These are phyloP conservation scores for Diplodia corticola DNA, from an alignment of 2,329 filamentous ascomycete genomes.

Conservation along the genomic window DNA sequence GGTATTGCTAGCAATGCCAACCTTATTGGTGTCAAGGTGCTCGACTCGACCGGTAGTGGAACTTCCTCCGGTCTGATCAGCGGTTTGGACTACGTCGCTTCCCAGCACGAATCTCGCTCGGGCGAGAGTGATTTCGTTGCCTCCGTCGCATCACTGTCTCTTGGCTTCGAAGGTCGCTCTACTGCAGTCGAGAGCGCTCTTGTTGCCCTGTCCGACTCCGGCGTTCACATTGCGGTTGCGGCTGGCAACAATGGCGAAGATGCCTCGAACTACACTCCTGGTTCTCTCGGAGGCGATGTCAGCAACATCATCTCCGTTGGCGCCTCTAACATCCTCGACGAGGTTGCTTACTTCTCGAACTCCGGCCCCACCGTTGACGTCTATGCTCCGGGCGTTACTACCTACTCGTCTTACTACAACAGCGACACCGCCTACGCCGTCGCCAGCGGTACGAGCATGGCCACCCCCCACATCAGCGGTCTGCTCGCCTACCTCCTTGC, in stretches of 20 bases:
- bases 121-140: constrained; percentile 34
- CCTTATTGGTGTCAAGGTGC: constrained; percentile 40
- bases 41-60: constrained; percentile 38
- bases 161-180: constrained; percentile 35
- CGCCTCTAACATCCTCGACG: constrained; percentile 36
- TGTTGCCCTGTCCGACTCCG: constrained; percentile 2
- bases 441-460: constrained; percentile 62
- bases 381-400: constrained; percentile 39
- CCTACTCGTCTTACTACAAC: constrained; percentile 47
- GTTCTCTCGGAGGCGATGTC: constrained; percentile 30
- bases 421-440: constrained; percentile 41
- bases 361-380: constrained; percentile 39
- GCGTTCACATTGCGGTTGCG: constrained; percentile 30
- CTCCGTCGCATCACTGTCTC: constrained; percentile 42
- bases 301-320: constrained; percentile 42
- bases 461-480: constrained; percentile 65
- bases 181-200: constrained; percentile 21
- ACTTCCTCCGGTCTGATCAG: constrained; percentile 33
- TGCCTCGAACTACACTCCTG: constrained; percentile 35
- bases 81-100: constrained; percentile 41
- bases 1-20: constrained; percentile 40
- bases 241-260: constrained; percentile 37
- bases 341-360: constrained; percentile 39
- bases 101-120: constrained; percentile 37
- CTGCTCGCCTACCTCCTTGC: constrained; percentile 65